Conservation (phyloP, 495 filamentous ascomycete species). For the Trichoderma gamsii region DNA sequence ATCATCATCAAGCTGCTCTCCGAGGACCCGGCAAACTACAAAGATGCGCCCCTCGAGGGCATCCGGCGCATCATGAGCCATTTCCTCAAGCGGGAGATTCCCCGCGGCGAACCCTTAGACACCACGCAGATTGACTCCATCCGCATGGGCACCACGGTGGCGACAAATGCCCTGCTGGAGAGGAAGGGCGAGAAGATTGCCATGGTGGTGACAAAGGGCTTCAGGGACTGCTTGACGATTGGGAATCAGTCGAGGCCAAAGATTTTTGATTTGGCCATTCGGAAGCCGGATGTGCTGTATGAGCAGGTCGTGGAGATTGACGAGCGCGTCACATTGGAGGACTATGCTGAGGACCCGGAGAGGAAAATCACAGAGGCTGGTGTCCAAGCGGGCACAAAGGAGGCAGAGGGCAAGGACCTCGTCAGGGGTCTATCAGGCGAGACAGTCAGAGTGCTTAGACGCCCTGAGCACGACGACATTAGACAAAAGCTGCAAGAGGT, state of each 20-base stretch:
- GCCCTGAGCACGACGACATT: conserved; percentile 50
- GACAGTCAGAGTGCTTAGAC: conserved; percentile 57
- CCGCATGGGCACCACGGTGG: conserved; percentile 86
- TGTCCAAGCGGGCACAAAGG: conserved; percentile 39
- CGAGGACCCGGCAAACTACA: conserved; percentile 84
- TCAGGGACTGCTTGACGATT: conserved; percentile 84
- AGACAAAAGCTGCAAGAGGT: conserved; percentile 50
- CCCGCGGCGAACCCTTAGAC: conserved; percentile 75
- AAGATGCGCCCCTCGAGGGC: conserved; percentile 83
- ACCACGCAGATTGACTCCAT: conserved; percentile 78
- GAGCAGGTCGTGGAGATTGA: conserved; percentile 70
- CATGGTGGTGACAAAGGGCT: conserved; percentile 86
- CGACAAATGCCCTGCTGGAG: conserved; percentile 84
- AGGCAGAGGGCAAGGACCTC: conserved; percentile 43
- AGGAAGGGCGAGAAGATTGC: conserved; percentile 90
- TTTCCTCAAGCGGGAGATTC: conserved; percentile 68
- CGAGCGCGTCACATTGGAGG: conserved; percentile 80
- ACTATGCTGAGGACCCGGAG: conserved; percentile 77
- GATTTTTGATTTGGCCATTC: conserved; percentile 78
- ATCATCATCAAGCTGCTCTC: conserved; percentile 84
- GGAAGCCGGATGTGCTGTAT: conserved; percentile 74
- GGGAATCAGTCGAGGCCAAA: conserved; percentile 78
- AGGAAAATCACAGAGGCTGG: conserved; percentile 46
- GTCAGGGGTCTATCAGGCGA: conserved; percentile 65
- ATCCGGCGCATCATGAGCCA: conserved; percentile 84